Evolutionary conservation across 2,329 filamentous ascomycete species (phyloP), one percentile per base, ranked within the genome.

Genomic region (Colletotrichum plurivorum): DNA sequence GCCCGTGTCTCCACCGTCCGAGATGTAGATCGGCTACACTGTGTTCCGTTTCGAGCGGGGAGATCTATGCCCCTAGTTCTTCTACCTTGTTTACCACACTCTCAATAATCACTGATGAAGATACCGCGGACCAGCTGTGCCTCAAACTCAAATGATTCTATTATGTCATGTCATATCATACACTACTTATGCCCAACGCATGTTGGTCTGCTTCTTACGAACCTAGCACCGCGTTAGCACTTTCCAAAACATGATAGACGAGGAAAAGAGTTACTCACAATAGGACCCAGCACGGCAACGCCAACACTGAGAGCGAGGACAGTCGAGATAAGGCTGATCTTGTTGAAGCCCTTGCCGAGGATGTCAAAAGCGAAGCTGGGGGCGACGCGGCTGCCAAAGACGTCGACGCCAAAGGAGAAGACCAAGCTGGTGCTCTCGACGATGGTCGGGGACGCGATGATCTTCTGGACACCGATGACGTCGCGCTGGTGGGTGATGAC

Each of bases 351-450:
- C 81, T 94, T 96, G 71, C 94, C 96, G 16, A 99, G 83, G 49
- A 98, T 90, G 82, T 99, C 96, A 79, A 99, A 99, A 16, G 93
- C 88, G 74, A 93, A 90, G 79, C 94, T 97, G 1, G 96, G 96
- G n/a, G 92, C 89, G 12, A 97, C 89, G 60, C 94, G 86, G 1
- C 94, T 95, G 15, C 93, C 94, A 73, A 97, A 99, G 2, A 98
- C 84, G 78, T 99, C 96, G 15, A 94, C 79, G 4, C 96, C 96
- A 76, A 93, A 97, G 0, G 94, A 94, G 75, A 98, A 92, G 13
- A 99, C 88, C 63, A 98, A 80, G 75, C 93, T 95, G 1, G 96
- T 98, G 81, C 95, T 98, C 83, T 99, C 96, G 36, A 99, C 87
- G 5, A 94, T 80, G 1, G 94, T 93, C 0, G 95, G 93, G 18